Evolutionary conservation across 495 filamentous ascomycete genomes (phyloP).

Genomic region (Podospora pseudoanserina): DNA sequence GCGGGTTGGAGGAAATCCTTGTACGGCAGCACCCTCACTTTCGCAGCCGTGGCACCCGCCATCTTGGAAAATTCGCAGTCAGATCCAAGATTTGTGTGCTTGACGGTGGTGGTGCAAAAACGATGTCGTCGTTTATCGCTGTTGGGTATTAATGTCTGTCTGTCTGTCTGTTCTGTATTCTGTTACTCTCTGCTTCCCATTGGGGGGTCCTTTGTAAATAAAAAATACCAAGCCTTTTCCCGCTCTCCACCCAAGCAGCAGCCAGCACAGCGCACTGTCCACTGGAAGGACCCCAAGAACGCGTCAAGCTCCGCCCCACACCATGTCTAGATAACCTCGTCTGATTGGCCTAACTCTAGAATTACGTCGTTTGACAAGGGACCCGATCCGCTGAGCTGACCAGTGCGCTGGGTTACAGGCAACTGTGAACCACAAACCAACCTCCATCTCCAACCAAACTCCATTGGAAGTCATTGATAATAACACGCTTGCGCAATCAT

Average conservation of each 20-base stretch:
- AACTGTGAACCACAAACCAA: neutral
- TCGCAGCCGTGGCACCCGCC: constrained; percentile 37
- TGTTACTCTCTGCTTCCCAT: neutral
- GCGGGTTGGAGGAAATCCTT: constrained; percentile 88
- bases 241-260: neutral
- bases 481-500: neutral
- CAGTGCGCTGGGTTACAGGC: neutral
- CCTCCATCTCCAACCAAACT: neutral
- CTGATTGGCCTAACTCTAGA: neutral
- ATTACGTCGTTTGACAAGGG: constrained; percentile 3
- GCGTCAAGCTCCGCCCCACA: neutral
- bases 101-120: constrained; percentile 5
- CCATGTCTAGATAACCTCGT: neutral
- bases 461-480: neutral
- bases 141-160: constrained; percentile 1
- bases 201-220: constrained; percentile 8
- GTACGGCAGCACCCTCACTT: constrained; percentile 54
- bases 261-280: neutral
- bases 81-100: constrained; percentile 8
- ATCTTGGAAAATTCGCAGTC: neutral
- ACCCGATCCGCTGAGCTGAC: neutral
- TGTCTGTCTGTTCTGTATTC: neutral
- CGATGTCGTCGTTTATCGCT: neutral
- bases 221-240: constrained; percentile 3
- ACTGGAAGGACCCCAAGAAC: neutral